Conservation (phyloP, 2,329 filamentous ascomycete species). For the Neurospora sp. region DNA sequence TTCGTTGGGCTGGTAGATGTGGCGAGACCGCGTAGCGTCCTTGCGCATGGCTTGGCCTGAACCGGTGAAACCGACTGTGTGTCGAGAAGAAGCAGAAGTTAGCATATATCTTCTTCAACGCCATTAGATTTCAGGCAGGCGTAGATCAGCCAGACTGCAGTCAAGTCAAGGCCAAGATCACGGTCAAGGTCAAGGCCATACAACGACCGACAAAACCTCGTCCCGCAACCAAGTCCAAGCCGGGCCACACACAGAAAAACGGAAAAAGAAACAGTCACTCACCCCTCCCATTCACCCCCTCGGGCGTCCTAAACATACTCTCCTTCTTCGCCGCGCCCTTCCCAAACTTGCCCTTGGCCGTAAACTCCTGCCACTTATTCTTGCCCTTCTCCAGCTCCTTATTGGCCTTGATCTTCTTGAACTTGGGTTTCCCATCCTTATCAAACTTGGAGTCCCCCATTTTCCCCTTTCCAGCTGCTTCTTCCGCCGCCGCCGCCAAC, state of each 20-base stretch:
- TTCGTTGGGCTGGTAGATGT: constrained; percentile 72
- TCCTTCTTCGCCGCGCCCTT: constrained; percentile 64
- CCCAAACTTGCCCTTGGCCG: constrained; percentile 47
- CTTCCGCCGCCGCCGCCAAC: constrained; percentile 43
- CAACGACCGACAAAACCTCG: no score
- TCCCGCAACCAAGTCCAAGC: no score
- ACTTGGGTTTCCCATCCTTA: constrained; percentile 66
- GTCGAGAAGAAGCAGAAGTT: no score
- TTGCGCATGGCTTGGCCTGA: constrained; percentile 95
- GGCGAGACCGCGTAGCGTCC: constrained; percentile 69
- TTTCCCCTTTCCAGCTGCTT: constrained; percentile 36
- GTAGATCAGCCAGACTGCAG: no score
- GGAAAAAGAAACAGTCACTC: constrained; percentile 19
- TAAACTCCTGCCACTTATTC: constrained; percentile 92
- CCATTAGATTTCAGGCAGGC: no score
- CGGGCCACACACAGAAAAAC: no score
- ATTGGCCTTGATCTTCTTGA: constrained; percentile 85
- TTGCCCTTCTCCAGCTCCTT: constrained; percentile 87
- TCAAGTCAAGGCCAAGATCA: no score
- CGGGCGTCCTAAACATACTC: constrained; percentile 93
- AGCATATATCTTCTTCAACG: no score
- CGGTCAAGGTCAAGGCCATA: no score
- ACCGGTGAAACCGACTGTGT: constrained; percentile 83
- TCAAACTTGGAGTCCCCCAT: constrained; percentile 43
- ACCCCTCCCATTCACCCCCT: constrained; percentile 81